Base-by-base conservation (phyloP, 2,329 filamentous ascomycete genomes). In the Neofusicoccum laricinum region DNA sequence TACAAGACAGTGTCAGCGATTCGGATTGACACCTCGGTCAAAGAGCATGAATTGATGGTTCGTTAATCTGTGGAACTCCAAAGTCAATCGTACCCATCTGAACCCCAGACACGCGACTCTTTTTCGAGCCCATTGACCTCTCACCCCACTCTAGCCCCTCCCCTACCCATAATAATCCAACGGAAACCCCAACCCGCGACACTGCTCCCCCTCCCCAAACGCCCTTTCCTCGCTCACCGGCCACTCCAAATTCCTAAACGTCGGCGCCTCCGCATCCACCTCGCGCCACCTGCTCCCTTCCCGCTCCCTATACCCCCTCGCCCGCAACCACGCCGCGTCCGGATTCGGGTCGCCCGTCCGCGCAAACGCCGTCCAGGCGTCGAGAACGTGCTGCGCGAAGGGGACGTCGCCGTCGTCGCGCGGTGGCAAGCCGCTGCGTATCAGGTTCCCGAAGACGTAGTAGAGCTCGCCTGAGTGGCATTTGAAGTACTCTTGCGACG, bases 391-490 rank as follows among this genome's bases (percentile, higher is more conserved):
- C 64, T 76, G 75, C 12, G 62, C 62, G 51, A 76, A 75, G 1
- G 69, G 69, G 2, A 76, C 68, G 64, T 77, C 75, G 17, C 68
- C 38, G 5, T 72, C 66, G 61, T 77, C 74, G 1, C 75, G 67
- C 7, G 66, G 64, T 4, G 67, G 67, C 8, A 70, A 66, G 1
- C 75, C 76, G 65, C 79, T 73, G 3, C 78, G 73, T 0, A 73
- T 72, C 8, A 72, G 59, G 11, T 70, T 75, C 2, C 74, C 74
- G 32, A 75, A 76, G 1, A 74, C 71, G 36, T 69, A 71, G 45
- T 69, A 72, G 8, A 75, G 62, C 46, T 76, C 74, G 19, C 73
- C 74, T 7, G 71, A 72, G 53, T 76, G 74, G 49, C 71, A 72
- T 41, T 67, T 69, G 53, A 48, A 68, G 61, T 71, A 72, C 11